phyloP scores from a whole-genome alignment of 1,284 basidiomycete species.

The Dichomitus squalens region DNA sequence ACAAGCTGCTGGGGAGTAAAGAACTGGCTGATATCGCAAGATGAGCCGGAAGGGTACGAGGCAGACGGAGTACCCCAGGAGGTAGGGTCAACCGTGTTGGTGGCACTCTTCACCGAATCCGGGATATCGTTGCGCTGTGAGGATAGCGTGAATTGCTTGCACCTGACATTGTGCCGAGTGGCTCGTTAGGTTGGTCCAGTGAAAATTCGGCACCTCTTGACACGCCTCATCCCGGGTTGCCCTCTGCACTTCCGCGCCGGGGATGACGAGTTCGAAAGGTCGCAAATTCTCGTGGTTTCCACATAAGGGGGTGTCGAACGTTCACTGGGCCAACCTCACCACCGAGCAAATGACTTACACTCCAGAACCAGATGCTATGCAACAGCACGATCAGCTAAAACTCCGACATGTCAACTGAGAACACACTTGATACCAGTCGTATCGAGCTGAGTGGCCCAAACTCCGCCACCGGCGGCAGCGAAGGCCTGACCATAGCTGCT shows the following conservation, averaged over 20 bases:
- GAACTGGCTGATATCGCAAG: slow-evolving; percentile 50
- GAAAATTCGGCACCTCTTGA: no score
- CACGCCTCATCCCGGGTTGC: no score
- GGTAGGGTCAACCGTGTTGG: slow-evolving; percentile 39
- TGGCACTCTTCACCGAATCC: slow-evolving; percentile 26
- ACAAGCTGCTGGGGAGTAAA: slow-evolving; percentile 57
- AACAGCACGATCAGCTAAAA: slow-evolving; percentile 8
- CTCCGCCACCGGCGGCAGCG: slow-evolving; percentile 60
- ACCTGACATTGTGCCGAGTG: no score
- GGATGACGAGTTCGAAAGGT: no score
- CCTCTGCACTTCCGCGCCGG: no score
- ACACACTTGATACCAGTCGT: slow-evolving; percentile 41
- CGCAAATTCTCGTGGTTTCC: no score
- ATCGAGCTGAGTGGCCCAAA: slow-evolving; percentile 66
- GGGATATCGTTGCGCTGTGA: slow-evolving; percentile 44
- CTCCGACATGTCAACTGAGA: background rate
- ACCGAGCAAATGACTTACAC: slow-evolving; percentile 37
- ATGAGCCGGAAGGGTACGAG: slow-evolving; percentile 44
- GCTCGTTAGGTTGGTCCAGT: no score
- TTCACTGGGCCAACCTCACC: no score
- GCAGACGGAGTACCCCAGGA: slow-evolving; percentile 64
- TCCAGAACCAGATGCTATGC: slow-evolving; percentile 68
- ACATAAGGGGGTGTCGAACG: no score
- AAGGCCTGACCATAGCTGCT: slow-evolving; percentile 60
- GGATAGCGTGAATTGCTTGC: no score